Percentiles rank a stretch among this genome's conserved stretches.
phyloP scores from a whole-genome alignment of 805 yeast species.

The Lachancea nothofagi region DNA sequence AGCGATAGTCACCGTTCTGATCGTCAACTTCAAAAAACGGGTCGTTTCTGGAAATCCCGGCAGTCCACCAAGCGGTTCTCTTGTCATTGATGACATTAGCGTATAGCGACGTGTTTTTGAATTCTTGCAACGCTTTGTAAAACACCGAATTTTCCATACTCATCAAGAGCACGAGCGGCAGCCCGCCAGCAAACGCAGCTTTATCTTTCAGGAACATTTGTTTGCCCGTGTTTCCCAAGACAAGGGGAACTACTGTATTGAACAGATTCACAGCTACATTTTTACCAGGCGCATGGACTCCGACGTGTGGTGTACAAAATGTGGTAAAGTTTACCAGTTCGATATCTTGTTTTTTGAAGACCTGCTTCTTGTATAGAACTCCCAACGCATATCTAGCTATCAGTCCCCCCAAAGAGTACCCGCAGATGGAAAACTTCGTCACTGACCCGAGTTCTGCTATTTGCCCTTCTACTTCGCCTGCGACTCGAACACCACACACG shows the following conservation, averaged over 20 bases:
- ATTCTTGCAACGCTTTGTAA: constrained; percentile 47
- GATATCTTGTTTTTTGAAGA: constrained; percentile 41
- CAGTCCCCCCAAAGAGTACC: constrained; percentile 83
- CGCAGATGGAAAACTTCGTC: constrained; percentile 64
- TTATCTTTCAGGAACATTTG: constrained; percentile 65
- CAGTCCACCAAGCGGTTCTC: constrained; percentile 78
- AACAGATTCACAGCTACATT: constrained; percentile 47
- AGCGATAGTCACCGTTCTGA: constrained; percentile 41
- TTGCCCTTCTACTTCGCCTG: constrained; percentile 53
- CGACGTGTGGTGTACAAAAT: constrained; percentile 67
- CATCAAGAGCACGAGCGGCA: constrained; percentile 62
- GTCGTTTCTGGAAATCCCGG: constrained; percentile 59
- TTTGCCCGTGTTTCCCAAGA: constrained; percentile 65
- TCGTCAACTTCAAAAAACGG: constrained; percentile 46
- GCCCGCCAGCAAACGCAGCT: constrained; percentile 18
- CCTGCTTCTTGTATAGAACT: constrained; percentile 47
- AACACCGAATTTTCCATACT: constrained; percentile 58
- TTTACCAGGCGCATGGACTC: constrained; percentile 56
- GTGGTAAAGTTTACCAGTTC: constrained; percentile 55
- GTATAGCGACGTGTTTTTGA: constrained; percentile 53
- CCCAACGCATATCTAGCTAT: constrained; percentile 77
- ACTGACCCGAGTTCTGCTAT: constrained; percentile 37
- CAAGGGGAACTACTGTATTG: constrained; percentile 57
- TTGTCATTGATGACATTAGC: constrained; percentile 77
- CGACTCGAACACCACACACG: constrained; percentile 71